These are phyloP conservation scores for Annulohypoxylon maeteangense DNA, from an alignment of 495 filamentous ascomycete genomes.

Conservation along the genomic window DNA sequence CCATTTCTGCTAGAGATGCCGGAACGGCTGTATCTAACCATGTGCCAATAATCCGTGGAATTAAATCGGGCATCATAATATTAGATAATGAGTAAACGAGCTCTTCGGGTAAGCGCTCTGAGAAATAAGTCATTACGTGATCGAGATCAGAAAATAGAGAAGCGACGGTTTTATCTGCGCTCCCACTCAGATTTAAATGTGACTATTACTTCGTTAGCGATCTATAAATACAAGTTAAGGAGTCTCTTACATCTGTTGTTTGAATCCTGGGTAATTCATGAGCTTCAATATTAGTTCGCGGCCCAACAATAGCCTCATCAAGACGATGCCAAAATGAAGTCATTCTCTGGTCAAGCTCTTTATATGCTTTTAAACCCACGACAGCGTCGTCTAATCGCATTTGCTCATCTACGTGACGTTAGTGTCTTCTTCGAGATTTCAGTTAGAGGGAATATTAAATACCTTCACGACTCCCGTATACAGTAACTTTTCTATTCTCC, in stretches of 20 bases:
- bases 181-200: slow-evolving; percentile 46
- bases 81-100: slow-evolving; percentile 71
- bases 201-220: slow-evolving; percentile 48
- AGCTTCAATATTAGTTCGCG: slow-evolving; percentile 56
- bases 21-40: slow-evolving; percentile 85
- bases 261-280: slow-evolving; percentile 48
- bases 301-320: slow-evolving; percentile 59
- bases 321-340: slow-evolving; percentile 62
- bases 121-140: slow-evolving; percentile 71
- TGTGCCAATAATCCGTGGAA: slow-evolving; percentile 70
- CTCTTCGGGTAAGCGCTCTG: slow-evolving; percentile 69
- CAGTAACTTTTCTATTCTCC: slow-evolving; percentile 57
- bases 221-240: background rate
- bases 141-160: slow-evolving; percentile 69
- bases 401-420: slow-evolving; percentile 53
- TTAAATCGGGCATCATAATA: slow-evolving; percentile 72
- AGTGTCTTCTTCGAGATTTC: slow-evolving; percentile 27
- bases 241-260: slow-evolving; percentile 53
- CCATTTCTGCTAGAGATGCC: slow-evolving; percentile 72
- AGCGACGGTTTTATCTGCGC: slow-evolving; percentile 53
- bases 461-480: slow-evolving; percentile 59
- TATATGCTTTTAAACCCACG: slow-evolving; percentile 60
- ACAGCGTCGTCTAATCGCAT: slow-evolving; percentile 60
- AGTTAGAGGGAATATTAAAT: background rate
- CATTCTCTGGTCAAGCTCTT: slow-evolving; percentile 63